A percentile compares a stretch with the other conserved stretches of the same genome.
Conservation (phyloP, 2,329 filamentous ascomycete genomes). For the Neonectria magnoliae region DNA sequence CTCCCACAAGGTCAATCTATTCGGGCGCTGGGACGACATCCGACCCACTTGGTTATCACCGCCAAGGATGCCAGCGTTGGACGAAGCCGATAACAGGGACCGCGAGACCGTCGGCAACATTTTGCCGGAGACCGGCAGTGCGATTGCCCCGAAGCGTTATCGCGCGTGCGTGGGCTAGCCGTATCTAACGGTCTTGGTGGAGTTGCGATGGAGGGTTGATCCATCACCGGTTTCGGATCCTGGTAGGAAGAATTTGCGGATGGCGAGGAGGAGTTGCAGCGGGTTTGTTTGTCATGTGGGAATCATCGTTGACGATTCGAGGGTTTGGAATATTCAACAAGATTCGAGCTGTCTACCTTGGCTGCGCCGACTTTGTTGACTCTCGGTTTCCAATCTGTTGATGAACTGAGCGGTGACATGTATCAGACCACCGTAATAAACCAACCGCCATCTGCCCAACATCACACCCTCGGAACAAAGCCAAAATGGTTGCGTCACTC, state of each 20-base stretch:
- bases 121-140: constrained; percentile 9
- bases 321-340: neutral
- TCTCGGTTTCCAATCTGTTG: neutral
- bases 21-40: neutral
- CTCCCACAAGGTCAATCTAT: constrained; percentile 7
- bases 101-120: constrained; percentile 4
- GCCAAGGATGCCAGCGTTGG: neutral
- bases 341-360: neutral
- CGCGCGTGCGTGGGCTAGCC: neutral
- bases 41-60: constrained; percentile 5
- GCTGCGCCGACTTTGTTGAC: neutral
- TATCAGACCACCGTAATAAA: neutral
- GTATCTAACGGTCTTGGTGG: neutral
- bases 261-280: neutral
- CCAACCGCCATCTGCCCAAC: neutral
- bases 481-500: neutral
- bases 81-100: constrained; percentile 4
- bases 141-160: neutral
- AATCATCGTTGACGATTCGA: neutral
- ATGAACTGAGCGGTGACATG: neutral
- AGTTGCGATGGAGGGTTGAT: neutral
- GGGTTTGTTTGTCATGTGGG: neutral
- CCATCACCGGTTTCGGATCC: neutral
- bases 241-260: neutral
- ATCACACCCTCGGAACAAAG: neutral